Evolutionary conservation across 257 asterid genomes (phyloP).

Genomic region (Ballota nigra): DNA sequence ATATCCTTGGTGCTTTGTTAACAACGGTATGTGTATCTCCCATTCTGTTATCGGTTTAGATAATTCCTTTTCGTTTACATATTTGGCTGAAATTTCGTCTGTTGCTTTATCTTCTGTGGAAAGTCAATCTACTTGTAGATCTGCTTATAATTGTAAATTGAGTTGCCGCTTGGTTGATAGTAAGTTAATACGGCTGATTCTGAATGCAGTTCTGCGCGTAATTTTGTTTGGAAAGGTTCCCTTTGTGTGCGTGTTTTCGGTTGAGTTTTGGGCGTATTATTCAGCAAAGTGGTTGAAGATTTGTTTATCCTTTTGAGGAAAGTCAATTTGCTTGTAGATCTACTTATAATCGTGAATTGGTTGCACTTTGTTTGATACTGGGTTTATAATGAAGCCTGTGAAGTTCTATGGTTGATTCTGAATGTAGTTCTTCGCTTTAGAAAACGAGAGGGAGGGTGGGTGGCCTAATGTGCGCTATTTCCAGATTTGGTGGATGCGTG

Average conservation of each 20-base stretch:
- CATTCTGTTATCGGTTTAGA: not conserved
- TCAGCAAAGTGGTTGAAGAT: not conserved
- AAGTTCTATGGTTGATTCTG: too few relatives aligned
- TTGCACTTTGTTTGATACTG: not conserved
- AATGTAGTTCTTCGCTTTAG: not conserved
- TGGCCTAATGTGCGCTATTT: not conserved
- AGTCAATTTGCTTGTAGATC: conserved; percentile 17
- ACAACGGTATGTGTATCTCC: conserved; percentile 3
- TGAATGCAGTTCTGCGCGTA: not conserved
- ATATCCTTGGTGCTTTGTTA: conserved; percentile 7
- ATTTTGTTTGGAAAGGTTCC: not conserved
- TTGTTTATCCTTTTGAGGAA: not conserved
- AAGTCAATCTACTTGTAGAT: conserved; percentile 16
- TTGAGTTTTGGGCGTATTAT: not conserved
- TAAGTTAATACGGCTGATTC: not conserved
- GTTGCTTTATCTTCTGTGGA: not conserved
- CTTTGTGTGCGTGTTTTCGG: not conserved
- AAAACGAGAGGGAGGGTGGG: not conserved
- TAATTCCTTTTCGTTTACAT: not conserved
- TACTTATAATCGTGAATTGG: conserved; percentile 6
- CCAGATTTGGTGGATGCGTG: not conserved
- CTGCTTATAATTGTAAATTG: conserved; percentile 7
- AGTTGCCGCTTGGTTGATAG: not conserved
- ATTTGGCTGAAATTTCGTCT: conserved; percentile 12
- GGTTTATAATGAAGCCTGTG: not conserved